phyloP scores from a whole-genome alignment of 139 green algal species.

The Nannochloris sp. region DNA sequence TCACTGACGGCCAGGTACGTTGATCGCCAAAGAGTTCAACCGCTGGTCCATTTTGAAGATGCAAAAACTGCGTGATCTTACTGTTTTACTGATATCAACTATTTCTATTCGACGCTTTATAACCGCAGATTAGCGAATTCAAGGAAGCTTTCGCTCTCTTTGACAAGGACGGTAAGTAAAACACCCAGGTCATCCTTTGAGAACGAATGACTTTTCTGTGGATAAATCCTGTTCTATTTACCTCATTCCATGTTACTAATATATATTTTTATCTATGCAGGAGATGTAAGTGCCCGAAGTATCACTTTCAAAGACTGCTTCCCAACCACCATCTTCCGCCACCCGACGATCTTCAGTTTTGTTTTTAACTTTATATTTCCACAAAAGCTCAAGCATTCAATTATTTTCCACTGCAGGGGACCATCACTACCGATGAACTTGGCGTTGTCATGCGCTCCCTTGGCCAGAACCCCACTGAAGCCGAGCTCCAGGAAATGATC shows the following conservation, averaged over 20 bases:
- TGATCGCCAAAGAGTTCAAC: not conserved
- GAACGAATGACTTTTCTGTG: not conserved
- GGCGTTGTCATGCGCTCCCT: slow-evolving; percentile 98
- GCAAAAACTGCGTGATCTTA: not conserved
- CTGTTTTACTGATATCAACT: not conserved
- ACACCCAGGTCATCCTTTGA: not conserved
- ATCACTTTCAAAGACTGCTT: no score
- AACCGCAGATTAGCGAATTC: slow-evolving; percentile 70
- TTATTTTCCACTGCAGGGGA: slow-evolving; percentile 40
- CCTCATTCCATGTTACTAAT: not conserved
- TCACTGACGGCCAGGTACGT: not conserved
- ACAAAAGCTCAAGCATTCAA: not conserved
- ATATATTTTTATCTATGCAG: slow-evolving; percentile 1
- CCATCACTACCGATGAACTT: slow-evolving; percentile 97
- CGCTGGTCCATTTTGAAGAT: not conserved
- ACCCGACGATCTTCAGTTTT: not conserved
- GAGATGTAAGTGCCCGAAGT: slow-evolving; percentile 20
- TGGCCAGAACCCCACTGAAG: slow-evolving; percentile 98
- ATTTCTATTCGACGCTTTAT: no score
- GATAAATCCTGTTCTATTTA: not conserved
- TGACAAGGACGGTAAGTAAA: slow-evolving; percentile 62
- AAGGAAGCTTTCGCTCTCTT: slow-evolving; percentile 74
- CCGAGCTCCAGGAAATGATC: slow-evolving; percentile 99
- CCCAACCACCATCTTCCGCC: not conserved
- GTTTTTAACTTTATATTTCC: not conserved